Evolutionary conservation across 352 stramenopile genomes (phyloP), one percentile per base, ranked within the genome.

Genomic region (Pythium scleroteichum): DNA sequence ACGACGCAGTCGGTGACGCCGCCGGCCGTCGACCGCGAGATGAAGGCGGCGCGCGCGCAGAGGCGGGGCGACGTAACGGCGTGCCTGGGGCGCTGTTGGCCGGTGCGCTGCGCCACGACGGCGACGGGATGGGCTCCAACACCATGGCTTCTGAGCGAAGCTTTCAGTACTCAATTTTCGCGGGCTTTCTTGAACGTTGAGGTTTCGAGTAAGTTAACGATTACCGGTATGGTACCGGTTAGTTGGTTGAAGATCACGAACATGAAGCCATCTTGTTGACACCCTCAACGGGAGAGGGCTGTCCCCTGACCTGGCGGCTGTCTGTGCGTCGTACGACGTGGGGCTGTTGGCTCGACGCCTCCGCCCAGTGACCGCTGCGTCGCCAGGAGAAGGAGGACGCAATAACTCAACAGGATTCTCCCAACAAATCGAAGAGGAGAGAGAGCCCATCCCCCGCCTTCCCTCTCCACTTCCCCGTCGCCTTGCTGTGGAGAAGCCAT

Each of bases 151-250:
- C 13, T 24, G 41, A 24, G 19, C 12, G n/a, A n/a, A n/a, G n/a
- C n/a, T n/a, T n/a, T n/a, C n/a, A 24, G 10, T 4, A 24, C 17
- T 3, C 14, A 7, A 23, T 20, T 56, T 46, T 56, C 32, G 19
- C 49, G 49, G 27, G 49, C 49, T 46, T 56, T 56, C 46, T 32
- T 6, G 14, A 13, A 20, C 14, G 17, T 44, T 44, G 29, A 8
- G 22, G 24, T 23, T n/a, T 46, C 49, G 19, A 33, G 7, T 46
- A 46, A 46, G 49, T 56, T 46, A 46, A 45, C 49, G 14, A 33
- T 2, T 46, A 56, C 33, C 49, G 49, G 49, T 56, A 23, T 35
- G 5, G 1, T 35, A 56, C 35, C 49, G 49, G 32, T 35, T 35
- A 10, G 29, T 10, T 35, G 29, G 10, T 35, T 10, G 29, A 10